These are phyloP conservation scores for Lactarius vividus DNA, from an alignment of 768 basidiomycete genomes.

Conservation along the genomic window DNA sequence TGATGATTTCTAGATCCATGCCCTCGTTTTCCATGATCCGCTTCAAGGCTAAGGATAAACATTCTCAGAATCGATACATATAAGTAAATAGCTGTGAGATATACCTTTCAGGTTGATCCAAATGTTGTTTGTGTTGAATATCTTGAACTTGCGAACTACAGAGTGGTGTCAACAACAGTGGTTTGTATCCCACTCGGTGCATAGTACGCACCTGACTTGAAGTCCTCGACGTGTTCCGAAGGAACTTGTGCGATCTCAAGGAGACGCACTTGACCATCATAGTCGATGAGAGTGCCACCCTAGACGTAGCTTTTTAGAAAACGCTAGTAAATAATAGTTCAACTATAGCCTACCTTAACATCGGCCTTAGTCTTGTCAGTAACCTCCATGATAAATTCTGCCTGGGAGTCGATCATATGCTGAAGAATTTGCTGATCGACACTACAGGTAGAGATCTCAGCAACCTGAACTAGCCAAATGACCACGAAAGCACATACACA, in stretches of 20 bases:
- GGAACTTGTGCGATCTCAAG: slow-evolving; percentile 96
- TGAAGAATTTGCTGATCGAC: slow-evolving; percentile 60
- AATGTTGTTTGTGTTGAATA: slow-evolving; percentile 85
- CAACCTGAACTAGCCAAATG: neutral
- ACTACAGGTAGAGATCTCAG: slow-evolving; percentile 12
- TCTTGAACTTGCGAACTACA: slow-evolving; percentile 85
- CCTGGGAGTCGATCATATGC: slow-evolving; percentile 77
- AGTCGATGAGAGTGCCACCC: slow-evolving; percentile 89
- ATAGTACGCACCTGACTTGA: slow-evolving; percentile 62
- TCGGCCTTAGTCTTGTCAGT: slow-evolving; percentile 97
- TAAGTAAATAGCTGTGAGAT: slow-evolving; percentile 13
- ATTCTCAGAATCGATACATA: neutral
- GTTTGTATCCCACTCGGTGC: neutral
- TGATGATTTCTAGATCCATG: slow-evolving; percentile 93
- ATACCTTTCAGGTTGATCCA: slow-evolving; percentile 76
- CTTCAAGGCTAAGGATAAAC: slow-evolving; percentile 64
- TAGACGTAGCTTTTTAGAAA: slow-evolving; percentile 30
- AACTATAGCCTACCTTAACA: slow-evolving; percentile 39
- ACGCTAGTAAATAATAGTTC: too few relatives aligned
- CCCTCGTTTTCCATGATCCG: slow-evolving; percentile 82
- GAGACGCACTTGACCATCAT: slow-evolving; percentile 82
- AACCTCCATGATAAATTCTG: slow-evolving; percentile 93
- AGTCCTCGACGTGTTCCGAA: slow-evolving; percentile 90
- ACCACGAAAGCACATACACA: slow-evolving; percentile 49
- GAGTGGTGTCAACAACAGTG: slow-evolving; percentile 10